Percentiles rank a stretch among this genome's conserved stretches.
Evolutionary conservation across 495 filamentous ascomycete genomes (phyloP).

Genomic region (Daldinia loculata): DNA sequence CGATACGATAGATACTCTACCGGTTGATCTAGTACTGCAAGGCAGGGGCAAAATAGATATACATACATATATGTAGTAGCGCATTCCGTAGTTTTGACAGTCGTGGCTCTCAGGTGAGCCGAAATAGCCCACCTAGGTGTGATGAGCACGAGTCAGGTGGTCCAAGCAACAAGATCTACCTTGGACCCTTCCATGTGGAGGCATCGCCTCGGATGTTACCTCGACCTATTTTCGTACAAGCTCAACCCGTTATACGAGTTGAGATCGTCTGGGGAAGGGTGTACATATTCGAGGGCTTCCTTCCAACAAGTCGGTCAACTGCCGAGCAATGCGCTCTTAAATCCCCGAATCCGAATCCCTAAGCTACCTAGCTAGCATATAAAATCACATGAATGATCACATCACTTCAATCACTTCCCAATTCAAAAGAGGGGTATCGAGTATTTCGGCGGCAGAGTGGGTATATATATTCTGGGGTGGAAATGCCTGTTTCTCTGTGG

Average conservation of each 20-base stretch:
- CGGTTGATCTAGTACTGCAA: background rate
- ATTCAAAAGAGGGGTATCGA: slow-evolving; percentile 3
- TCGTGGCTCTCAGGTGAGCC: background rate
- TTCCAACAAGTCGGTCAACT: slow-evolving; percentile 3
- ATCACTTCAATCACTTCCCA: background rate
- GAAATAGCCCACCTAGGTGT: background rate
- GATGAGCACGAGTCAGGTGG: background rate
- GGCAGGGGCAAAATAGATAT: background rate
- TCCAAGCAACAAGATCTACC: background rate
- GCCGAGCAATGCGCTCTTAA: background rate
- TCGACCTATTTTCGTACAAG: slow-evolving; percentile 1
- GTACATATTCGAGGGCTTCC: background rate
- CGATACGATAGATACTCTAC: background rate
- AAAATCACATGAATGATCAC: background rate
- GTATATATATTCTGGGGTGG: slow-evolving; percentile 30
- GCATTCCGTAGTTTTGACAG: background rate
- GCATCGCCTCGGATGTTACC: background rate
- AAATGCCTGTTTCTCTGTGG: slow-evolving; percentile 20
- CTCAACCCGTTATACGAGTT: background rate
- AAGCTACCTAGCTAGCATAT: background rate
- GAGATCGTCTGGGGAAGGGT: background rate
- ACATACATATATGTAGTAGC: background rate
- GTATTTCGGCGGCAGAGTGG: slow-evolving; percentile 18
- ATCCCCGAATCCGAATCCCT: background rate
- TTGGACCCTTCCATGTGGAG: slow-evolving; percentile 1